Evolutionary conservation across 148 eudicot species (phyloP).

Genomic region (Vaccinium macrocarpon): DNA sequence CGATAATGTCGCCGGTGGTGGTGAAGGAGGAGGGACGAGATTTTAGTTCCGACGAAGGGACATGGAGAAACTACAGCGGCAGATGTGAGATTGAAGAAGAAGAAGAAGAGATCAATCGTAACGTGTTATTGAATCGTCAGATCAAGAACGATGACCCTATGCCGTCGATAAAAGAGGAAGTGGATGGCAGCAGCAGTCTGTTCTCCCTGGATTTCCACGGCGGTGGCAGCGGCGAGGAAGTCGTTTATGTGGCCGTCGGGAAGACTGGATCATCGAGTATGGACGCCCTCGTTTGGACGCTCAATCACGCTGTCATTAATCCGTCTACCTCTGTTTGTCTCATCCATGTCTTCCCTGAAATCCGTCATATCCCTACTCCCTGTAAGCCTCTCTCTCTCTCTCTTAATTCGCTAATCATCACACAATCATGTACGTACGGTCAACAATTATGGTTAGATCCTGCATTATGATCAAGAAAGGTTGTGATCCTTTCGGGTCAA

Average conservation of each 20-base stretch:
- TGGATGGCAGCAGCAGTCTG: conserved; percentile 8
- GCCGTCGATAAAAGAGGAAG: conserved; percentile 27
- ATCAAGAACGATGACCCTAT: not conserved
- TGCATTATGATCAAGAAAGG: no score
- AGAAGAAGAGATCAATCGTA: not conserved
- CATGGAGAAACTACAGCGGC: not conserved
- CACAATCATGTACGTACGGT: no score
- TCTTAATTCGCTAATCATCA: no score
- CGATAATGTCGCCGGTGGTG: not conserved
- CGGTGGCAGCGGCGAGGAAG: conserved; percentile 14
- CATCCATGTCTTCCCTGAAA: conserved; percentile 69
- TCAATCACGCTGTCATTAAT: conserved; percentile 31
- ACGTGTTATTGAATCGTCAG: not conserved
- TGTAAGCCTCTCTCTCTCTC: conserved; percentile 34
- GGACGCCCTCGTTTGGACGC: conserved; percentile 74
- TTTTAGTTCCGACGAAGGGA: not conserved
- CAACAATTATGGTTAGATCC: no score
- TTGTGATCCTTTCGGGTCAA: no score
- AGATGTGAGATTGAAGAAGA: conserved; percentile 25
- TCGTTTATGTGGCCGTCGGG: conserved; percentile 61
- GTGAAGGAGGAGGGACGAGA: not conserved
- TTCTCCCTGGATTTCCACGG: conserved; percentile 27
- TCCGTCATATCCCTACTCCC: conserved; percentile 66
- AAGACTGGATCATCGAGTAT: conserved; percentile 35
- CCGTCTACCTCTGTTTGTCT: conserved; percentile 48